A percentile compares a stretch with the other conserved stretches of the same genome.
Evolutionary conservation across 805 yeast genomes (phyloP).

Genomic region (Saccharomycopsis malanga): DNA sequence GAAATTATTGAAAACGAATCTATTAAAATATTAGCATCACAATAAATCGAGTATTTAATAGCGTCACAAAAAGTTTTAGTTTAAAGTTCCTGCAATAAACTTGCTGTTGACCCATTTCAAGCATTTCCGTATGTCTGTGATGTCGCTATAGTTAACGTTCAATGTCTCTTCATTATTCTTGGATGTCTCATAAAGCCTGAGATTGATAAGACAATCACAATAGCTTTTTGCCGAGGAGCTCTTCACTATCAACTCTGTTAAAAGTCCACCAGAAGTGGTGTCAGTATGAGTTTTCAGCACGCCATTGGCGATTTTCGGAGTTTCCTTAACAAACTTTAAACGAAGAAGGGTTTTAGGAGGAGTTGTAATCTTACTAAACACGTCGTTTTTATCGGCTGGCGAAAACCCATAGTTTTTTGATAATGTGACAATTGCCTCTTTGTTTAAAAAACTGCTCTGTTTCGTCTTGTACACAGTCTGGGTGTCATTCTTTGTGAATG

Average conservation of each 20-base stretch:
- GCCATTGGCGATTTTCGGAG: not conserved
- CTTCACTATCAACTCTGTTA: slow-evolving; percentile 2
- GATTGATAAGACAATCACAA: slow-evolving; percentile 13
- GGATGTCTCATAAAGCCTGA: not conserved
- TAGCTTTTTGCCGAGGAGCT: slow-evolving; percentile 5
- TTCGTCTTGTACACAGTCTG: not conserved
- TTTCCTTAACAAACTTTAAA: not conserved
- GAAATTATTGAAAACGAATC: no score
- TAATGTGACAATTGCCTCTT: not conserved
- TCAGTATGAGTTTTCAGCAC: not conserved
- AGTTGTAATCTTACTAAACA: slow-evolving; percentile 4
- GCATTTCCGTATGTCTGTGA: slow-evolving; percentile 14
- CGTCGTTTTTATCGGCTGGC: not conserved
- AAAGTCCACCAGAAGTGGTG: not conserved
- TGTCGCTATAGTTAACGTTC: slow-evolving; percentile 16
- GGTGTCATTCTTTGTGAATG: not conserved
- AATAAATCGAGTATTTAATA: no score
- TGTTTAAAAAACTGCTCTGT: not conserved
- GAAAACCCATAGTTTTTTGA: not conserved
- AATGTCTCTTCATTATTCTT: not conserved
- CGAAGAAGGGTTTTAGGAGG: slow-evolving; percentile 3
- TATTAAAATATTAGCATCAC: no score
- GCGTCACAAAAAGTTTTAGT: no score
- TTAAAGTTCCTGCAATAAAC: no score
- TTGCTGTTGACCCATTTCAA: slow-evolving; percentile 9